Base-by-base conservation (phyloP, 768 basidiomycete genomes). In the Coprinellus micaceus region DNA sequence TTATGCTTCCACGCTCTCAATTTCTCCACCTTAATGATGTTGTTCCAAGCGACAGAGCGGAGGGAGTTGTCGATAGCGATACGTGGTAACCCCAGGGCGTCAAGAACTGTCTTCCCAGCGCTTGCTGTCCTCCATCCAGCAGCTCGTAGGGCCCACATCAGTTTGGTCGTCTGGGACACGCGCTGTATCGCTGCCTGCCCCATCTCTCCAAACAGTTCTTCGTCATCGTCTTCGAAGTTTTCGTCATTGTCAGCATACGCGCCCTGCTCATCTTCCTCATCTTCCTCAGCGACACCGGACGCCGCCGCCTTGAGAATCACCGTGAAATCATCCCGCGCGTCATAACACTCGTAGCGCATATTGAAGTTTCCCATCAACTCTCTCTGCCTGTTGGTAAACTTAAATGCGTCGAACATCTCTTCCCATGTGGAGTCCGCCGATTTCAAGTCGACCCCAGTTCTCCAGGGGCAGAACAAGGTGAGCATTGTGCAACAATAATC, bases 401-500 rank as follows among this genome's bases (percentile, higher is more conserved):
- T 0, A 40, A 59, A 19, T 4, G 28, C 0, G 2, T 43, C 22
- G 53, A 68, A 71, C 1, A 57, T 61, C 1, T 64, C 54, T 37
- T 65, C 64, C 70, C 69, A 75, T 15, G 56, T 48, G n/a, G 57
- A 13, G 1, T 52, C 26, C 0, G 6, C 12, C 4, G 36, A 2
- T 47, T 65, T 67, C 0, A 74, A 53, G 46, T 72, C 65, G 2
- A 2, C 1, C 1, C 66, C 66, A 2, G 10, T 58, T 41, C 65
- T 36, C 72, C 70, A 74, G 1, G 70, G 69, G 54, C 64, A 66
- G 28, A 70, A 67, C 0, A 70, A 54, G 10, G 61, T 61, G 4
- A 68, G 19, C 67, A 69, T 69, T n/a, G 60, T 58, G 26, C 57
- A 41, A 51, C 67, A 70, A 37, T 72, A 72, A 41, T 64, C 69